These are phyloP conservation scores for Dictyostelium firmibasis DNA, from an alignment of 78 protist species.

Conservation along the genomic window DNA sequence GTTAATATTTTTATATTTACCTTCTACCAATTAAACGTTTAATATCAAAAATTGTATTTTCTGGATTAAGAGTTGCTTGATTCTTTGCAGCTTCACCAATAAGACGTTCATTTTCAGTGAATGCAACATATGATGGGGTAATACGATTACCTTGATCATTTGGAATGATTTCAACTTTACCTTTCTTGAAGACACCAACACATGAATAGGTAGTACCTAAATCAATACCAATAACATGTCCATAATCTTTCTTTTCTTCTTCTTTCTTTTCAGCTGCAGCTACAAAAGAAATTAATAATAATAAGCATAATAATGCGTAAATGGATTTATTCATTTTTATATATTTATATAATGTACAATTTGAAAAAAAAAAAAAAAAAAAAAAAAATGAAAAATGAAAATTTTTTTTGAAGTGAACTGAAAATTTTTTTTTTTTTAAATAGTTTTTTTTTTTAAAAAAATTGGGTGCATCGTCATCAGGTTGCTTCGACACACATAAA, in stretches of 20 bases:
- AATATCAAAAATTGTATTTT: constrained; percentile 97
- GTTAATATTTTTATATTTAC: constrained; percentile 79
- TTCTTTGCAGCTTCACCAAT: constrained; percentile 98
- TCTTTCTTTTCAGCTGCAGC: background rate
- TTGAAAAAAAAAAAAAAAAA: background rate
- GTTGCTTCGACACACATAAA: background rate
- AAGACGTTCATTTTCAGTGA: constrained; percentile 92
- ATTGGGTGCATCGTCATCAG: background rate
- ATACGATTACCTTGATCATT: constrained; percentile 96
- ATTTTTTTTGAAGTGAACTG: background rate
- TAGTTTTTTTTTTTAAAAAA: background rate
- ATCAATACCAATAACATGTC: constrained; percentile 62
- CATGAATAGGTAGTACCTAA: constrained; percentile 96
- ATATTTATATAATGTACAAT: background rate
- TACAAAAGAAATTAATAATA: background rate
- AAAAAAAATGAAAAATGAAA: background rate
- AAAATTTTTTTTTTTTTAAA: background rate
- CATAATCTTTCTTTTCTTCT: constrained; percentile 23
- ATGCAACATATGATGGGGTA: constrained; percentile 97
- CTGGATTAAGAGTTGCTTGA: constrained; percentile 96
- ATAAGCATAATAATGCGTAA: background rate
- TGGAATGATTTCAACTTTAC: constrained; percentile 93
- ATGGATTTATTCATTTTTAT: background rate
- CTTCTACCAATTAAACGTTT: constrained; percentile 98
- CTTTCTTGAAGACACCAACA: constrained; percentile 89